Percentiles rank a stretch among this genome's conserved stretches.
Conservation (phyloP, 768 basidiomycete species). For the Russula ochroleuca region DNA sequence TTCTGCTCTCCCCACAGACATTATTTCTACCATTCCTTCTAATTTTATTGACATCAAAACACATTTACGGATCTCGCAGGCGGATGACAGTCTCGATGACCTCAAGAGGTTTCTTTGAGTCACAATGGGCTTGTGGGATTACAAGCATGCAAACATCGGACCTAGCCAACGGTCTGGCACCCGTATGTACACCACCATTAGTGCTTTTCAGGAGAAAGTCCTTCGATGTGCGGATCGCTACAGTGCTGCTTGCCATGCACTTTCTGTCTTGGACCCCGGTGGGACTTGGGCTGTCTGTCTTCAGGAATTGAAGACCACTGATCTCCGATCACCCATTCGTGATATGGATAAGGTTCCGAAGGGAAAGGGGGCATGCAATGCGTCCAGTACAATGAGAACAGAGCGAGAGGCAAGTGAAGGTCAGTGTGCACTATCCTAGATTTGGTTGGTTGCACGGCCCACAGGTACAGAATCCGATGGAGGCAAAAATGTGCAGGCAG, state of each 20-base stretch:
- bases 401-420: not conserved
- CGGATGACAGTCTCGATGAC: not conserved
- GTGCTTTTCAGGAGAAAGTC: not conserved
- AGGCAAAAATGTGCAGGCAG: too few relatives aligned
- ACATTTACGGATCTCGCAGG: not conserved
- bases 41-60: not conserved
- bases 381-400: not conserved
- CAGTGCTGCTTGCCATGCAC: not conserved
- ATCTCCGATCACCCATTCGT: not conserved
- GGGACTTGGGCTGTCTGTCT: not conserved
- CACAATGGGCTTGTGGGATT: not conserved
- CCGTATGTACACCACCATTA: not conserved
- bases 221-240: not conserved
- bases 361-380: not conserved
- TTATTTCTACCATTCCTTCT: not conserved
- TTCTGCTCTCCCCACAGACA: not conserved
- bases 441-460: too few relatives aligned
- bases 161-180: not conserved
- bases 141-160: not conserved
- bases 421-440: too few relatives aligned
- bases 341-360: not conserved
- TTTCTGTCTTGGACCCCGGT: not conserved
- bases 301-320: conserved; percentile 2
- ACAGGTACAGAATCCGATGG: too few relatives aligned
- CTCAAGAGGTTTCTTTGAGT: not conserved